Evolutionary conservation across 495 filamentous ascomycete genomes (phyloP), one percentile per base, ranked within the genome.

Genomic region (Aspergillus haitiensis): DNA sequence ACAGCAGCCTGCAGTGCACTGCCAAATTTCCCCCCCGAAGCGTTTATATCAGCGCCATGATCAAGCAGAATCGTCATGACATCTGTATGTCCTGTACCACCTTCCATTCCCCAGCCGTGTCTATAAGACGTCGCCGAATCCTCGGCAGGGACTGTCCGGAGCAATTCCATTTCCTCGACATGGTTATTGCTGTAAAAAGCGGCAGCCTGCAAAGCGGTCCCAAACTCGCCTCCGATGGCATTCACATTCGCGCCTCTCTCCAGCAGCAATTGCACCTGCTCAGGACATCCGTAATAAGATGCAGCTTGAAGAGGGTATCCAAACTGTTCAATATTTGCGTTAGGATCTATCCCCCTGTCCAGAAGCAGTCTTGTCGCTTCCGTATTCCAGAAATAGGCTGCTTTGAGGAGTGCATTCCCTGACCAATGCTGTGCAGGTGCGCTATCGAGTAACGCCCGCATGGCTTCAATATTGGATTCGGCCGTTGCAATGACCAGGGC

Each of bases 151-250:
- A 40, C 37, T 4, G 37, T n/a, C 3, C 37, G 37, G 10, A 40
- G 10, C 3, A 40, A 40, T 11, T 40, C 27, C 49, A 52, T 13
- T 31, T 7, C 27, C 5, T 12, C 10, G 3, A 52, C 16, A 33
- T 34, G 27, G 6, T 42, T 21, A 37, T 42, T 16, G 8, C 37
- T 34, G 8, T 45, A 6, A 34, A 36, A 67, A 18, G 62, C 52
- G 3, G 69, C 67, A 6, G 67, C 65, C 54, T 69, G 64, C 3
- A 71, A 40, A 21, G 66, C 60, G 10, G 55, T 71, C 21, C 56
- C 64, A 58, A 46, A 56, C 34, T 59, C 27, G 8, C 48, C 57
- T n/a, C 48, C 34, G 16, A 27, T 2, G 13, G 13, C 15, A 34
- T 59, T 59, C 1, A 46, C 53, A 53, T 59, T 49, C 7, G 49